Base-by-base conservation (phyloP, 139 green algal species). In the Chlamydomonas asymmetrica region DNA sequence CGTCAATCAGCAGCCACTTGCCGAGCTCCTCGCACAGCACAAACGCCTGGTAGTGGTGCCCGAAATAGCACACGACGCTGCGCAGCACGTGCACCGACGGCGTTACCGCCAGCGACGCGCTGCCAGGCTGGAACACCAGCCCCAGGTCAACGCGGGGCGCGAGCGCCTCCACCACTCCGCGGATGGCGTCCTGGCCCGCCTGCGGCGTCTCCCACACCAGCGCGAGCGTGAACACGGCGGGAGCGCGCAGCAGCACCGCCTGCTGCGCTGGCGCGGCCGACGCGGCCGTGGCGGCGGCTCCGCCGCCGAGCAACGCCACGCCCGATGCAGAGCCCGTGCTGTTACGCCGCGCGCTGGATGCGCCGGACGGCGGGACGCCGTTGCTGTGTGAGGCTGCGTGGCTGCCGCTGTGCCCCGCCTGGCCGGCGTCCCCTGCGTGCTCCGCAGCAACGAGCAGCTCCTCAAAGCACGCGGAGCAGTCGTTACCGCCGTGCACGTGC, bases 1-100 rank as follows among this genome's bases (percentile, higher is more conserved):
- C 92, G 70, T 97, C 90, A 67, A 95, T 92, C 71, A 91, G 73
- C 78, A 97, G 84, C 92, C 92, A 97, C 72, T 82, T 45, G 7
- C 79, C 43, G 41, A 94, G 80, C 78, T 93, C 86, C 63, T 90
- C 86, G 38, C 70, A 84, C 35, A 92, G 57, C 4, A 80, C 86
- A 74, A 93, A 94, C 7, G 87, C 86, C 73, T 91, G 80, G 79
- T 94, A 94, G 74, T 94, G 89, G 78, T 91, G 88, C 4, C 89
- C 88, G 73, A 88, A 87, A 77, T 92, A 94, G 78, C 88, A 92
- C 37, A 94, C 82, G 16, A 88, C 73, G 41, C 49, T 74, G 1
- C 78, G 73, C 76, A 87, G 63, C 37, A 45, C 43, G 22, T 73
- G 63, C 34, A 35, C 45, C 23, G 66, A 63, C 27, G 32, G 22